These are phyloP conservation scores for Cryphonectria carpinicola DNA, from an alignment of 2,329 filamentous ascomycete species.

Conservation along the genomic window DNA sequence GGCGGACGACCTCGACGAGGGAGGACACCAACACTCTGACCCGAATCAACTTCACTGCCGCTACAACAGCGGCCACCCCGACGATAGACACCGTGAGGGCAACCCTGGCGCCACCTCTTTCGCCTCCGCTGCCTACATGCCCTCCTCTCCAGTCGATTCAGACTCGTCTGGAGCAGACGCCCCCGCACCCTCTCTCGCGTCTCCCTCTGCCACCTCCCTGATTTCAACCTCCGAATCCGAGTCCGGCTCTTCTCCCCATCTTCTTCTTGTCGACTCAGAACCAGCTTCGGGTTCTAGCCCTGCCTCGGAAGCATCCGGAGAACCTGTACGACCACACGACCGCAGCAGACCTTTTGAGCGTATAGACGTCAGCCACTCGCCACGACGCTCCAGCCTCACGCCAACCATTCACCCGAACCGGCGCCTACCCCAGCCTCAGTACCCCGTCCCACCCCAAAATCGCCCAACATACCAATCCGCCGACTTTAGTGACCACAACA, in stretches of 20 bases:
- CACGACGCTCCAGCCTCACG: conserved; percentile 25
- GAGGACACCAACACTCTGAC: not conserved
- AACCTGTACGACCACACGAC: conserved; percentile 15
- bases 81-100: not conserved
- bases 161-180: not conserved
- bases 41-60: not conserved
- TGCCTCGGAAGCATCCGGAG: conserved; percentile 14
- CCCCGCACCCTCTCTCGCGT: not conserved
- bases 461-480: not conserved
- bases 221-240: not conserved
- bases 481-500: conserved; percentile 1
- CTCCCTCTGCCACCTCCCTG: not conserved
- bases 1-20: conserved; percentile 2
- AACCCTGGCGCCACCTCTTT: not conserved
- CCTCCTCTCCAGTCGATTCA: not conserved
- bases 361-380: conserved; percentile 14
- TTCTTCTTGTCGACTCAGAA: conserved; percentile 14
- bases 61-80: not conserved
- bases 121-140: conserved; percentile 2
- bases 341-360: conserved; percentile 17
- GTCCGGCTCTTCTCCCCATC: not conserved
- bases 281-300: conserved; percentile 2
- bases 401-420: conserved; percentile 25
- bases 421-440: conserved; percentile 15
- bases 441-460: not conserved